Base-by-base conservation (phyloP, 306 rosid species). In the Phaseolus lunatus region DNA sequence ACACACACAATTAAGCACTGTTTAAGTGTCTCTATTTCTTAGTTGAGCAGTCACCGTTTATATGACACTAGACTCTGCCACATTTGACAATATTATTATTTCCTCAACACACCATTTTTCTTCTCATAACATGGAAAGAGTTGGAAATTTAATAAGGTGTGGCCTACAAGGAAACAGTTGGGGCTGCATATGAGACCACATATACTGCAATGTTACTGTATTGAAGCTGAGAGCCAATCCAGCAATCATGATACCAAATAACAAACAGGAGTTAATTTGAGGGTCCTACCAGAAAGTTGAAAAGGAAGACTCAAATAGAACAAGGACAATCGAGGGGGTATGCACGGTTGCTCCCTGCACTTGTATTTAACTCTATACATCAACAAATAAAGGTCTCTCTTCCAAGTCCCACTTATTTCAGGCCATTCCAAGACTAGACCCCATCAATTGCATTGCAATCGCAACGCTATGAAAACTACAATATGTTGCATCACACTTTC, bases 211-310 rank as follows among this genome's bases (percentile, higher is more conserved):
- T 65, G 67, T 39, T 49, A 22, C n/a, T 48, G 20, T 67, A 73
- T 13, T 23, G 63, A 78, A 78, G 63, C 50, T 78, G 53, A 4
- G 58, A 52, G 26, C 67, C 27, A 73, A 67, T 50, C 58, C 18
- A 73, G 43, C 73, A 73, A 67, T 57, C 63, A 74, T 19, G 59
- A 35, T 75, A 78, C 41, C 16, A 66, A 78, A 73, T 57, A 78
- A 45, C 23, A 45, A 77, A 76, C 39, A 58, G 2, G 41, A 78
- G 35, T 41, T 70, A 70, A 59, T 26, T 31, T 33, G 57, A 19
- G 45, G 80, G 80, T 73, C 77, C 86, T 67, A 57, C 68, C 3
- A 47, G 6, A 63, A 83, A 64, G 75, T 71, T 71, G 54, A 65
- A 57, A 76, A 44, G 58, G 37, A 71, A 67, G 16, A 64, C 67